These are phyloP conservation scores for Sporothrix brunneoviolacea DNA, from an alignment of 2,329 filamentous ascomycete species.

Conservation along the genomic window DNA sequence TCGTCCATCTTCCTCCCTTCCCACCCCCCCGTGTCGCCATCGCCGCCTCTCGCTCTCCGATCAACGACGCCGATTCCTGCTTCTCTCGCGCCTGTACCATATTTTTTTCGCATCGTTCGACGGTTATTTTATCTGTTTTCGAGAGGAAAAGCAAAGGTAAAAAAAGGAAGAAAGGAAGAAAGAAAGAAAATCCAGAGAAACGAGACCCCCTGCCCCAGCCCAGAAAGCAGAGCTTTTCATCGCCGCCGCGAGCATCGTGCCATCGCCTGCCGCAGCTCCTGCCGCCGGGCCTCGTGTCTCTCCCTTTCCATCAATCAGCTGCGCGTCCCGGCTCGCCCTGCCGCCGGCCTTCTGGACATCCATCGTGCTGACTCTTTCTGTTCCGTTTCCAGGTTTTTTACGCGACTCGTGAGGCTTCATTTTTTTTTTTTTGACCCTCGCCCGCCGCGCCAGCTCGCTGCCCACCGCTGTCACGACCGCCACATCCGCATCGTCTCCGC, in stretches of 20 bases:
- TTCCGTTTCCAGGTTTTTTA: background rate
- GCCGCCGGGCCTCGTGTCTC: too few relatives aligned
- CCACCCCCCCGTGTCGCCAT: background rate
- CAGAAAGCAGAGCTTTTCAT: background rate
- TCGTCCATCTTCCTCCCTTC: background rate
- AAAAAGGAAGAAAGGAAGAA: too few relatives aligned
- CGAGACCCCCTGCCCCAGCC: background rate
- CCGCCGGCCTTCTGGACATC: too few relatives aligned
- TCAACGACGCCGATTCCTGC: background rate
- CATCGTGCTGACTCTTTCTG: background rate
- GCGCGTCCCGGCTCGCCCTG: too few relatives aligned
- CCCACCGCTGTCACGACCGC: too few relatives aligned
- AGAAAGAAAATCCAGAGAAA: background rate
- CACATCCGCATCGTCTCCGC: too few relatives aligned
- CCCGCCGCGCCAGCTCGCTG: background rate
- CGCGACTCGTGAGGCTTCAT: background rate
- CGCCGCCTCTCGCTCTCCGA: background rate
- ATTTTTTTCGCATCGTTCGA: background rate
- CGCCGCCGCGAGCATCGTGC: background rate
- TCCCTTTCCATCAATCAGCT: too few relatives aligned
- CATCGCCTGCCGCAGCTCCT: too few relatives aligned
- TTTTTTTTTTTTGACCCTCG: background rate
- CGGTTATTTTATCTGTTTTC: constrained; percentile 4
- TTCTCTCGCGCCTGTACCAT: background rate
- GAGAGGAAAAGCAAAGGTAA: constrained; percentile 1